Conservation (phyloP, 2,329 filamentous ascomycete species). For the Sordariomycetes sp. region DNA sequence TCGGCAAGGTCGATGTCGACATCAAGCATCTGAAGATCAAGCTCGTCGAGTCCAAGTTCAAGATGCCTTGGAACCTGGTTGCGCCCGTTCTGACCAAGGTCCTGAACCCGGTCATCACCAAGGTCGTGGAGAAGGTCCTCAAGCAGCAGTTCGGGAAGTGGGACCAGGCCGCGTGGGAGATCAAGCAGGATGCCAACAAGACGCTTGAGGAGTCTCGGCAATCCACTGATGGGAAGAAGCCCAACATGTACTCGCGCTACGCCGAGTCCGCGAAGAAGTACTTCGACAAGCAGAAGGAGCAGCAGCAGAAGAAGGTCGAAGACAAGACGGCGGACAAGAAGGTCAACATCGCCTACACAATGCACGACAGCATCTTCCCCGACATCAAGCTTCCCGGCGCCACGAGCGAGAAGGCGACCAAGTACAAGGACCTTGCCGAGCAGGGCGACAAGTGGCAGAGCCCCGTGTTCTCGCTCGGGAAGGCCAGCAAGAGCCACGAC, state of each 20-base stretch:
- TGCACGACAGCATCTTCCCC: conserved; percentile 84
- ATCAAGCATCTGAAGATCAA: conserved; percentile 79
- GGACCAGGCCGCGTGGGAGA: conserved; percentile 61
- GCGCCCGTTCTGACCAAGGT: conserved; percentile 81
- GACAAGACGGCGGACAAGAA: conserved; percentile 41
- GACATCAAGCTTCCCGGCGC: conserved; percentile 62
- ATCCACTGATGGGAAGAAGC: conserved; percentile 57
- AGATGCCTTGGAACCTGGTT: conserved; percentile 74
- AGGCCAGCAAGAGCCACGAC: conserved; percentile 59
- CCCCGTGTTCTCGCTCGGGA: conserved; percentile 82
- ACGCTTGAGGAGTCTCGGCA: conserved; percentile 47
- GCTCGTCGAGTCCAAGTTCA: conserved; percentile 90
- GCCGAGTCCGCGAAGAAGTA: conserved; percentile 63
- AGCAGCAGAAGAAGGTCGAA: conserved; percentile 33
- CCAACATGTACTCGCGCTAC: conserved; percentile 84
- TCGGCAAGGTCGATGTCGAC: conserved; percentile 79
- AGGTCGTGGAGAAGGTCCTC: conserved; percentile 81
- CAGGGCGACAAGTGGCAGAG: conserved; percentile 94
- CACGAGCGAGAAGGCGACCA: conserved; percentile 64
- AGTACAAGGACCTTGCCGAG: conserved; percentile 79
- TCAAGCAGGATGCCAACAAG: conserved; percentile 75
- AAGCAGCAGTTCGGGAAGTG: conserved; percentile 69
- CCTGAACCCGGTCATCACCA: conserved; percentile 74
- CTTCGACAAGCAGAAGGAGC: conserved; percentile 64
- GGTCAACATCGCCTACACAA: conserved; percentile 74